Evolutionary conservation across 2,329 filamentous ascomycete species (phyloP), one percentile per base, ranked within the genome.

Genomic region (Phialophora chinensis): DNA sequence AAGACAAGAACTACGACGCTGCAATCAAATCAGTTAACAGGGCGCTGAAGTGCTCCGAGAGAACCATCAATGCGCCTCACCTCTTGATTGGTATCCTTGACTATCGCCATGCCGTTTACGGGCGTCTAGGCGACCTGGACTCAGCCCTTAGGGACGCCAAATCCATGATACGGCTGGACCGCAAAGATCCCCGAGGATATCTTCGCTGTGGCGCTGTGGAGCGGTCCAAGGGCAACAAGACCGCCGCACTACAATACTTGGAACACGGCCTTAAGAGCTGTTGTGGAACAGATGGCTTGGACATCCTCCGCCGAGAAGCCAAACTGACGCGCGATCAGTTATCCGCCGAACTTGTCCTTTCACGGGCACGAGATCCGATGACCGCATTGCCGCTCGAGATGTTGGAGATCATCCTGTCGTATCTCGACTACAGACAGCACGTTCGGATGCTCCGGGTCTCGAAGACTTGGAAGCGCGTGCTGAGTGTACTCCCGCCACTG

Each of bases 221-320:
- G 29, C 69, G 78, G 11, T 67, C 79, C 66, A 81, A 84, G 76
- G 78, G 80, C 11, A 86, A 85, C 72, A 74, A 77, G 2, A 79
- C 82, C n/a, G 82, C 81, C 27, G 87, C 87, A 5, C 72, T 86
- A 12, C 80, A 83, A 11, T 82, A 88, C 27, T 88, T 88, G 75
- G 79, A 82, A 29, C 84, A 86, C 72, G 87, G 85, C n/a, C 76
- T 88, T 69, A 84, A 83, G 67, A 80, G 78, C 54, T 77, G 88
- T 23, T 77, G 80, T 10, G 73, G 77, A n/a, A 62, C 71, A 71
- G 67, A 78, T 78, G 72, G 65, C 20, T 58, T 58, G 52, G 55
- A 17, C 12, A 49, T 44, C 20, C 17, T 70, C 8, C n/a, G 60
- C 47, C 59, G 67, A 63, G 59, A 68, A 57, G 54, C 70, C 25